Base-by-base conservation (phyloP, 768 basidiomycete genomes). In the Xerocomellus chrysenteron region DNA sequence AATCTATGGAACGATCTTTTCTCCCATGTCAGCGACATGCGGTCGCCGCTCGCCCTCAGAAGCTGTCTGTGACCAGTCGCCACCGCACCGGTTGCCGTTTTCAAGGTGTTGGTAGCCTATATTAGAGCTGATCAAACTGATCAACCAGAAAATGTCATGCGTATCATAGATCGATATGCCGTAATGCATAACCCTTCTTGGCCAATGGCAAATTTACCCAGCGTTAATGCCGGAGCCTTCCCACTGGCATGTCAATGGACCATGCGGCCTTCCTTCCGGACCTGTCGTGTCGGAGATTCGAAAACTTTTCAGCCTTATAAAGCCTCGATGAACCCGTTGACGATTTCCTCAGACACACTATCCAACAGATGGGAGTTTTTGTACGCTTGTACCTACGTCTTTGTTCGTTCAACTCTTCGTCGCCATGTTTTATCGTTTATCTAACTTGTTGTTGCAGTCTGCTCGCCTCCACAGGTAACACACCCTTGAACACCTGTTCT, bases 281-380 rank as follows among this genome's bases (percentile, higher is more conserved):
- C 52, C 48, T 67, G 65, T 62, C 59, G 28, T 19, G 67, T 66
- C 68, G 67, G 69, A 67, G 65, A 58, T 71, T 58, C 12, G 65
- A 56, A 51, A 66, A 56, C 28, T 55, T 51, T 50, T 21, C 40
- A 28, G 36, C 36, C 36, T 11, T 64, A 69, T 66, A 69, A 69
- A 67, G 26, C 48, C 54, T 52, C 21, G 40, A 44, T 24, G 42
- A 35, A 4, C 33, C 16, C 24, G 1, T 42, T 9, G 1, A 14
- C n/a, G 0, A 5, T 52, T 54, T 47, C 59, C 52, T 55, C 69
- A 67, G 56, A 61, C 54, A 37, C 53, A 37, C 53, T 66, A 61
- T 67, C 69, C 69, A 71, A 69, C 68, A 71, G 67, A 69, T 69
- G 68, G 69, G 69, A 69, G 54, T 61, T 63, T 69, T 67, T 56